phyloP scores from a whole-genome alignment of 2,329 filamentous ascomycete species.

The Fonsecaea pedrosoi region DNA sequence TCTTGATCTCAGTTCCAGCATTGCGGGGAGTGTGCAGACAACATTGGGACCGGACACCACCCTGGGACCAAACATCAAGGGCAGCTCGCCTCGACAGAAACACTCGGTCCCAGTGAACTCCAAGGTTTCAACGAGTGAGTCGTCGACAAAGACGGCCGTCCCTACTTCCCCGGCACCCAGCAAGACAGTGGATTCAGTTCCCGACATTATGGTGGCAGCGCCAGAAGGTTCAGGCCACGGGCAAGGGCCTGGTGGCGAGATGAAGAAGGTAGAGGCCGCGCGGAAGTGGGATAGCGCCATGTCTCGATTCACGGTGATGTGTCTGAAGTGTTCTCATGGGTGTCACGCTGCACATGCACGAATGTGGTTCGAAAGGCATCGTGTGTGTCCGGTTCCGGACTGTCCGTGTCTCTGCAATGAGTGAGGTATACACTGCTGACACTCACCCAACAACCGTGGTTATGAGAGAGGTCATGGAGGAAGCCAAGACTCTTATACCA shows the following conservation, averaged over 20 bases:
- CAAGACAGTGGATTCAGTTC: conserved; percentile 10
- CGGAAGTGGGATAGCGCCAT: conserved; percentile 52
- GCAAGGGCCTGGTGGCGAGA: conserved; percentile 20
- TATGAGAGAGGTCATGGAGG: neutral
- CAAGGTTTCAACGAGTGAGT: conserved; percentile 40
- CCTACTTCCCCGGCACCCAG: neutral
- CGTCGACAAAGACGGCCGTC: conserved; percentile 41
- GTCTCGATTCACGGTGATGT: conserved; percentile 65
- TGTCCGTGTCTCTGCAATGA: conserved; percentile 61
- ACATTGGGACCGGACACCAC: conserved; percentile 32
- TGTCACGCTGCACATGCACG: conserved; percentile 69
- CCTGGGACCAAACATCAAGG: conserved; percentile 31
- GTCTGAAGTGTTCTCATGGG: conserved; percentile 68
- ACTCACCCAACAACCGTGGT: neutral
- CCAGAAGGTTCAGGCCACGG: neutral
- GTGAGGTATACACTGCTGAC: conserved; percentile 19
- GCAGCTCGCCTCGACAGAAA: conserved; percentile 23
- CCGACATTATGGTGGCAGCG: conserved; percentile 13
- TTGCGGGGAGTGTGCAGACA: conserved; percentile 37
- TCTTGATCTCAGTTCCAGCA: conserved; percentile 34
- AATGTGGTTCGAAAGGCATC: conserved; percentile 65
- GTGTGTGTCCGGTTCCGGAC: conserved; percentile 62
- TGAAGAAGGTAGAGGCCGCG: conserved; percentile 23
- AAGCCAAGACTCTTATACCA: neutral
- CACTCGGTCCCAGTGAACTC: conserved; percentile 40